Evolutionary conservation across 2,329 filamentous ascomycete genomes (phyloP).

Genomic region (Hypoxylon rubiginosum): DNA sequence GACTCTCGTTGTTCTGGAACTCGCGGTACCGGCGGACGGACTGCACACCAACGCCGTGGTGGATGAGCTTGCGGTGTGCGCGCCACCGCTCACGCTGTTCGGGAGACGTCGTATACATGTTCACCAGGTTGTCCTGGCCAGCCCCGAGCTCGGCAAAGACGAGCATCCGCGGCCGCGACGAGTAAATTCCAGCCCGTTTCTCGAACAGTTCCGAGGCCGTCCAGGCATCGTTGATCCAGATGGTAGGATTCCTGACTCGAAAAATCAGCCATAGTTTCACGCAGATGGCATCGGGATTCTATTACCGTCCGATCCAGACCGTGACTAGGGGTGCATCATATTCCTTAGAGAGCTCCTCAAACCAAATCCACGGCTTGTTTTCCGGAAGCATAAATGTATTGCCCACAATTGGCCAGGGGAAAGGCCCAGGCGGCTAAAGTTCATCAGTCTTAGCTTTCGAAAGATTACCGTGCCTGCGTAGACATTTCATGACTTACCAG

Average conservation of each 20-base stretch:
- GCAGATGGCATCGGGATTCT: not conserved
- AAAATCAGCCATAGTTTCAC: slow-evolving; percentile 3
- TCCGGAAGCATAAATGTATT: slow-evolving; percentile 69
- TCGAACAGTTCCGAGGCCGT: slow-evolving; percentile 68
- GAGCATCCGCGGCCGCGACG: slow-evolving; percentile 63
- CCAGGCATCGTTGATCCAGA: slow-evolving; percentile 64
- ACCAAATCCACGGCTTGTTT: slow-evolving; percentile 70
- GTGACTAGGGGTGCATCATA: slow-evolving; percentile 66
- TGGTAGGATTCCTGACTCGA: slow-evolving; percentile 55
- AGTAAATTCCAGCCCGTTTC: slow-evolving; percentile 65
- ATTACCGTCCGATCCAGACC: slow-evolving; percentile 66
- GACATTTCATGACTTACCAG: slow-evolving; percentile 54
- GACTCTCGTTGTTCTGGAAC: slow-evolving; percentile 71
- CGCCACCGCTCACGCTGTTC: slow-evolving; percentile 60
- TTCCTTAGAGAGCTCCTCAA: slow-evolving; percentile 65
- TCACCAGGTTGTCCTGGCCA: slow-evolving; percentile 59
- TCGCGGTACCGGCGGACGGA: slow-evolving; percentile 65
- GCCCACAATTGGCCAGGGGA: slow-evolving; percentile 67
- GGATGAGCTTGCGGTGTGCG: slow-evolving; percentile 64
- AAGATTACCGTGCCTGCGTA: not conserved
- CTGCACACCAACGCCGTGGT: slow-evolving; percentile 66
- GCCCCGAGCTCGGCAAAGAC: slow-evolving; percentile 62
- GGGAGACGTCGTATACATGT: slow-evolving; percentile 58
- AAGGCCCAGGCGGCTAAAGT: slow-evolving; percentile 65
- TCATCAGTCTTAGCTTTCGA: slow-evolving; percentile 23